Percentiles rank a stretch among this genome's conserved stretches.
Conservation (phyloP, 1,139 yeast species). For the Pichia sp. region DNA sequence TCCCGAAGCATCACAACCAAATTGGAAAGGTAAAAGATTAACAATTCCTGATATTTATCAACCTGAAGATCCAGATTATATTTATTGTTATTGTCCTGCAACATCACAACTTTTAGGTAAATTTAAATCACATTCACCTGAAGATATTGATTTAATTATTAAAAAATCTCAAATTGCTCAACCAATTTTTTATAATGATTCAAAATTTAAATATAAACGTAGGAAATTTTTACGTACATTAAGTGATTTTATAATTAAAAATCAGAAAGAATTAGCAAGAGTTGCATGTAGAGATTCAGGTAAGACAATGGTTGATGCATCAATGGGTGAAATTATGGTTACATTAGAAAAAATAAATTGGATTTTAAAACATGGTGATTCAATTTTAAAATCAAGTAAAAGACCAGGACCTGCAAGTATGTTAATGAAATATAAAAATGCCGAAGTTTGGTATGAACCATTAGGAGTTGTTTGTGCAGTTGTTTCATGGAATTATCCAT, state of each 20-base stretch:
- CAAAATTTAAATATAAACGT: constrained; percentile 38
- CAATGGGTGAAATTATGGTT: constrained; percentile 92
- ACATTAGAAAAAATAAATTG: constrained; percentile 88
- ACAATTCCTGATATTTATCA: constrained; percentile 51
- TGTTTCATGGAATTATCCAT: constrained; percentile 95
- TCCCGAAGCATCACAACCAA: constrained; percentile 82
- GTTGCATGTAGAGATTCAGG: constrained; percentile 96
- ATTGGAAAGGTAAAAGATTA: constrained; percentile 85
- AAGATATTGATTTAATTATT: constrained; percentile 66
- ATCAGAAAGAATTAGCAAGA: constrained; percentile 82
- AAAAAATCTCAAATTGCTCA: constrained; percentile 54
- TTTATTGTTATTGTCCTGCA: constrained; percentile 91
- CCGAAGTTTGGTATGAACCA: constrained; percentile 91
- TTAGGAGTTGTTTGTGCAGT: constrained; percentile 81
- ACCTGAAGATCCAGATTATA: constrained; percentile 54
- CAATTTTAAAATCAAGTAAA: constrained; percentile 58
- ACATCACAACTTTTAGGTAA: constrained; percentile 84
- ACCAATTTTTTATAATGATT: constrained; percentile 45
- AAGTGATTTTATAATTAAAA: constrained; percentile 61
- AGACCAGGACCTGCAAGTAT: constrained; percentile 85
- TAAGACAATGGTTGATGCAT: constrained; percentile 90
- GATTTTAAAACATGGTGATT: constrained; percentile 79
- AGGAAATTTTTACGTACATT: constrained; percentile 66
- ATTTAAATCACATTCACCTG: constrained; percentile 52
- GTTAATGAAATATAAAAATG: constrained; percentile 77